Conservation (phyloP, 1,139 yeast genomes). For the Nakaseomyces kungkrabaensis region DNA sequence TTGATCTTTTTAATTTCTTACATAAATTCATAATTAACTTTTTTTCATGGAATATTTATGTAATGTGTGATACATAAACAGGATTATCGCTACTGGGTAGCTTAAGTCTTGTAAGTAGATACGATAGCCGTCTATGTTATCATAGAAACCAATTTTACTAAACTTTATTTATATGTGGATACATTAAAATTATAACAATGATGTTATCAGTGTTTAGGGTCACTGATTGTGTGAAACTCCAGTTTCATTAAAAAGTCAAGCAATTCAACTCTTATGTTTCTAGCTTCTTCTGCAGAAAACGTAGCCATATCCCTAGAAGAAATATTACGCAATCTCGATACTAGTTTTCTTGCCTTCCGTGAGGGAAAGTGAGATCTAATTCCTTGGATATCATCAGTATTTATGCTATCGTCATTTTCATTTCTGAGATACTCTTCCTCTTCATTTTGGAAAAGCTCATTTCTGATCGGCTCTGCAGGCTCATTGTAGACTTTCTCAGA, state of each 20-base stretch:
- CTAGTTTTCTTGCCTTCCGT: conserved; percentile 16
- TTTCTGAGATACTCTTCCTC: conserved; percentile 1
- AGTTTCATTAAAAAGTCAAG: conserved; percentile 21
- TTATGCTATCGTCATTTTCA: conserved; percentile 2
- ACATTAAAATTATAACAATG: too few relatives aligned
- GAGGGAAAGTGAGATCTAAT: conserved; percentile 16
- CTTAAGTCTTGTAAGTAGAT: neutral
- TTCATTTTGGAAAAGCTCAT: neutral
- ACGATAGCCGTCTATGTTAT: too few relatives aligned
- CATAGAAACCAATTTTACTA: too few relatives aligned
- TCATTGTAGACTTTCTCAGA: neutral
- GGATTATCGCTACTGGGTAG: too few relatives aligned
- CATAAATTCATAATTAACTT: neutral
- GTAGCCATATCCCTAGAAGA: conserved; percentile 11
- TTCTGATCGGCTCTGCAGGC: neutral
- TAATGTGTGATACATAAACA: neutral
- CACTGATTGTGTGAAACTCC: conserved; percentile 10
- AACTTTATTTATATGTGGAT: too few relatives aligned
- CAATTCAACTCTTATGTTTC: conserved; percentile 19
- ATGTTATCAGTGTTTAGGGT: neutral
- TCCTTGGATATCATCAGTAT: conserved; percentile 9
- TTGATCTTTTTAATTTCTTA: neutral
- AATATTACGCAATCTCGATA: conserved; percentile 13
- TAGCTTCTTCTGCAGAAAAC: conserved; percentile 17
- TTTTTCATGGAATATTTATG: neutral